A percentile compares a stretch with the other conserved stretches of the same genome.
phyloP scores from a whole-genome alignment of 352 stramenopile genomes.

The Phytophthora pini region DNA sequence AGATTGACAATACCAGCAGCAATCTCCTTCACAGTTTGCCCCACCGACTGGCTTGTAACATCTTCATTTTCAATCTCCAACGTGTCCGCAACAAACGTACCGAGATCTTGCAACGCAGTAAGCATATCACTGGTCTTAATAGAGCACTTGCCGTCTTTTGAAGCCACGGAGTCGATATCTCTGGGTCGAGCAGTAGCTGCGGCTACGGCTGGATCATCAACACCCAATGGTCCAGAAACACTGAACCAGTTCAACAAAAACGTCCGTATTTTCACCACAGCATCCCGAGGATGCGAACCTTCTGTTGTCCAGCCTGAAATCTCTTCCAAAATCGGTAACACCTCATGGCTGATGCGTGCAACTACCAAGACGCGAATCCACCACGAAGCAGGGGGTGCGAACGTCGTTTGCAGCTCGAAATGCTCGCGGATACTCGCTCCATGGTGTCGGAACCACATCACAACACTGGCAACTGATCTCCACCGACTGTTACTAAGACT shows the following conservation, averaged over 20 bases:
- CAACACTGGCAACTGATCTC: conserved; percentile 23
- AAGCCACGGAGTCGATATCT: conserved; percentile 11
- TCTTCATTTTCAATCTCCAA: conserved; percentile 19
- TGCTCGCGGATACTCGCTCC: conserved; percentile 28
- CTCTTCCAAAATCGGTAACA: conserved; percentile 14
- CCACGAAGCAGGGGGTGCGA: conserved; percentile 24
- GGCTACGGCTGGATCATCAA: conserved; percentile 14
- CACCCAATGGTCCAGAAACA: conserved; percentile 14
- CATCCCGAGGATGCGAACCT: conserved; percentile 9
- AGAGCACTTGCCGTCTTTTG: conserved; percentile 31
- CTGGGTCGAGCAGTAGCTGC: conserved; percentile 10
- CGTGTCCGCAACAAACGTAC: conserved; percentile 21
- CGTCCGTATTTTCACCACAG: conserved; percentile 15
- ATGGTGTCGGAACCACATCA: conserved; percentile 30
- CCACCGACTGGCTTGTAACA: conserved; percentile 3
- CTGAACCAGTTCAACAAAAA: conserved; percentile 31
- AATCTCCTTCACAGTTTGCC: conserved; percentile 28
- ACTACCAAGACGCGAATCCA: conserved; percentile 30
- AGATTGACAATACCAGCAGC: conserved; percentile 27
- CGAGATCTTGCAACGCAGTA: conserved; percentile 28
- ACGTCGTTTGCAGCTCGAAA: conserved; percentile 12
- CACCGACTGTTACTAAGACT: conserved; percentile 18
- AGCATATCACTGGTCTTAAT: conserved; percentile 15
- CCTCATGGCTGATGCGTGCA: conserved; percentile 30
- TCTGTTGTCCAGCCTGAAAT: conserved; percentile 25